Conservation (phyloP, 164 flowering plant species). For the Malania oleifera region DNA sequence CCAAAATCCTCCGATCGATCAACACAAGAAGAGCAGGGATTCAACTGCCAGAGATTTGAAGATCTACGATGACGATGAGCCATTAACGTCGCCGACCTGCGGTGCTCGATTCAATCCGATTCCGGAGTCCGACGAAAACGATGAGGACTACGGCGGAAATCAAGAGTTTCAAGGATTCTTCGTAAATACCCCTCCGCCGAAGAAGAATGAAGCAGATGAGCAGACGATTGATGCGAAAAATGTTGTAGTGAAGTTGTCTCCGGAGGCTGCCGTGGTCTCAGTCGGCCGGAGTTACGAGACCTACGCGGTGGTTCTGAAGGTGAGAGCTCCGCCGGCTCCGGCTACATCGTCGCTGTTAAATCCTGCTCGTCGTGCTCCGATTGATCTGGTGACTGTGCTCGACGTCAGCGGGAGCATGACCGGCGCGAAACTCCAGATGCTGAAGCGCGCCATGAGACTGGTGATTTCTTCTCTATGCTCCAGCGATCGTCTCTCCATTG, state of each 20-base stretch:
- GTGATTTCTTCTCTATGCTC: conserved; percentile 61
- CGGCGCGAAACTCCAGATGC: conserved; percentile 40
- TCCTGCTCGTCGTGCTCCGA: conserved; percentile 51
- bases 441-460: conserved; percentile 60
- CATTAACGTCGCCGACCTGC: not conserved
- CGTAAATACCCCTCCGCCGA: not conserved
- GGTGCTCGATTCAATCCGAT: conserved; percentile 3
- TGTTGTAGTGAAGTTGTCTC: not conserved
- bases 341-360: conserved; percentile 10
- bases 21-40: not conserved
- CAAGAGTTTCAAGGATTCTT: conserved; percentile 2
- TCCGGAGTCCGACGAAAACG: conserved; percentile 3
- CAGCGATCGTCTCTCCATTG: conserved; percentile 68
- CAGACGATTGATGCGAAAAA: not conserved
- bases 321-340: not conserved
- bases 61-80: conserved; percentile 7
- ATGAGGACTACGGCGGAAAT: not conserved
- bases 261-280: not conserved
- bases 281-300: not conserved
- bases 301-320: not conserved
- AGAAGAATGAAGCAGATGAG: not conserved
- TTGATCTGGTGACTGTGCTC: conserved; percentile 74
- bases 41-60: not conserved
- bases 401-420: conserved; percentile 59
- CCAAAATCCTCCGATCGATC: conserved; percentile 1